Evolutionary conservation across 1,284 basidiomycete genomes (phyloP), one percentile per base, ranked within the genome.

Genomic region (Microbotryum scabiosae): DNA sequence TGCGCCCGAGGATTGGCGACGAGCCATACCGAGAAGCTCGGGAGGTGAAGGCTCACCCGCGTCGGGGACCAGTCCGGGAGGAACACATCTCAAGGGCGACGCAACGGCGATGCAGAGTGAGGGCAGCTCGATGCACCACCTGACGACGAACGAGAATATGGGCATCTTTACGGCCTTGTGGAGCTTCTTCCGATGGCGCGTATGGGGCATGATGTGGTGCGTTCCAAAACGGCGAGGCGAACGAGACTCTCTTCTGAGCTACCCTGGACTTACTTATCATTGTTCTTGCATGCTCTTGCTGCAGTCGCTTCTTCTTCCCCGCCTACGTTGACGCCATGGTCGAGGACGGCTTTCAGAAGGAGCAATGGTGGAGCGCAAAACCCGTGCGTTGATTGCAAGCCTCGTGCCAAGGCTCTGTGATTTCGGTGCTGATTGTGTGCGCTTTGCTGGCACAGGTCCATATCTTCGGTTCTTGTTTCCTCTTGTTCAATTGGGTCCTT

Each of bases 401-500:
- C 26, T 46, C 18, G 5, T 6, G 0, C 7, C 16, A n/a, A 16
- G 20, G 5, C 1, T 14, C 18, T 21, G 2, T 16, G 1, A 8
- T 14, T 43, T 60, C 20, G 3, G 21, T 5, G 3, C 14, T 54
- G 59, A 59, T 53, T 46, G 62, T 63, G 63, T 67, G 61, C 59
- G 65, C 63, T 28, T 45, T 18, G 41, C 64, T 63, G 46, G 45
- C 59, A 12, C 47, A 52, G 6, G 44, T 25, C 41, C 51, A 54
- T 53, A 58, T 85, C 20, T 85, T 82, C 79, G 83, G 84, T 4
- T 78, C 82, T 12, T 63, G 82, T 6, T 88, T 85, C 77, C 77
- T 86, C 55, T 76, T 87, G 60, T 67, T 83, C 46, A 88, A 85
- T 69, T 89, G 87, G 87, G 76, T 81, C 21, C 77, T 71, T 36